Base-by-base conservation (phyloP, 306 rosid species). In the Casuarina glauca region DNA sequence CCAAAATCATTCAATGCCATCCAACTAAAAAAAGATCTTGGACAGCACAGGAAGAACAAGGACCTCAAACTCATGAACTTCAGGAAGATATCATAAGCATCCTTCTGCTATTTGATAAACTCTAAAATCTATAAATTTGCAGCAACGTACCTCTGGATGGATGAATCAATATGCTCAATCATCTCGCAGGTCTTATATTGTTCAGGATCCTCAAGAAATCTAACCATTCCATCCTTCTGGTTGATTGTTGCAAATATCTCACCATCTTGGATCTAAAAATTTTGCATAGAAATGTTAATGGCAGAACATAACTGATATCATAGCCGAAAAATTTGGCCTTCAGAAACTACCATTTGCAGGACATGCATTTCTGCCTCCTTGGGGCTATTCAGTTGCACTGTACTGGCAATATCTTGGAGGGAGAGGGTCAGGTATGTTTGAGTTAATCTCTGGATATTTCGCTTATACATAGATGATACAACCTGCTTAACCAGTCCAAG, bases 281-380 rank as follows among this genome's bases (percentile, higher is more conserved):
- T 81, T 17, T 62, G 45, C 13, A 83, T 72, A 69, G 32, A n/a
- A 53, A 63, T 36, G 71, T 46, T 53, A 70, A 50, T 67, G 78
- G 17, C 32, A 53, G 45, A 78, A 51, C 51, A 17, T 41, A 49
- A 71, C 69, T 42, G 53, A 35, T 72, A 67, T 39, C n/a, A 66
- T 46, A 36, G 43, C 12, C 4, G 32, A 55, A 35, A 48, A 50
- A 69, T 5, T 32, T 39, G 32, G 50, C 45, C 73, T 42, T 39
- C 26, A 17, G 75, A 66, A 74, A 50, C 64, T 82, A 93, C 96
- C 98, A 93, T 93, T 90, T 87, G 98, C 57, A 93, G 91, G 58
- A 93, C 98, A 75, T 90, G 98, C 98, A 88, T 90, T 86, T 93
- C 98, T 48, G 90, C 93, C 79, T 93, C 97, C 86, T 90, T 91